Percentiles rank a stretch among this genome's conserved stretches.
Conservation (phyloP, 805 yeast species). For the Spathaspora boniae region DNA sequence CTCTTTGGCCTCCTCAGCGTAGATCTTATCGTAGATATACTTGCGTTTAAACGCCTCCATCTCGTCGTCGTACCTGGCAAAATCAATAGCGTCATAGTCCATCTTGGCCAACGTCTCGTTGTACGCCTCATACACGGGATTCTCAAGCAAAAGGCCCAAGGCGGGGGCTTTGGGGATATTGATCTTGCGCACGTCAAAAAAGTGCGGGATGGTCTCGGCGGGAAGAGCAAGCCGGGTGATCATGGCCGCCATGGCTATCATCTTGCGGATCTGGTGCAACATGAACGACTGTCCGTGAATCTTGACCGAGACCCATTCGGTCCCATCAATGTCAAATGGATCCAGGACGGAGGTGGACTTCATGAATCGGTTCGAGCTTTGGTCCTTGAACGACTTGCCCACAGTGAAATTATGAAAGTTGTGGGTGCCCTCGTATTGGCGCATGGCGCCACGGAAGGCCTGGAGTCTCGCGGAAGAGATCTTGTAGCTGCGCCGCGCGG, state of each 20-base stretch:
- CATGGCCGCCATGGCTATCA: slow-evolving; percentile 93
- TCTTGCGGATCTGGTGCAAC: slow-evolving; percentile 96
- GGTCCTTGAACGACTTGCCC: slow-evolving; percentile 79
- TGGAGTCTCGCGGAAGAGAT: slow-evolving; percentile 60
- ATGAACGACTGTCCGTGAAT: slow-evolving; percentile 98
- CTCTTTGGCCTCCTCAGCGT: slow-evolving; percentile 83
- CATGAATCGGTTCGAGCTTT: slow-evolving; percentile 83
- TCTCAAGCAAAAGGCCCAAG: slow-evolving; percentile 81
- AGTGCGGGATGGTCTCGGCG: slow-evolving; percentile 64
- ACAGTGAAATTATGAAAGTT: slow-evolving; percentile 88
- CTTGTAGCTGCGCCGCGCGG: slow-evolving; percentile 65
- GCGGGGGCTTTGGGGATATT: slow-evolving; percentile 98
- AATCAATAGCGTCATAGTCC: slow-evolving; percentile 76
- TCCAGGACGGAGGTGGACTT: slow-evolving; percentile 73
- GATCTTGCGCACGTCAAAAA: slow-evolving; percentile 69
- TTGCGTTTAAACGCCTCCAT: slow-evolving; percentile 86
- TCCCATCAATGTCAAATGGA: slow-evolving; percentile 87
- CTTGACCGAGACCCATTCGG: slow-evolving; percentile 95
- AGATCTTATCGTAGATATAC: slow-evolving; percentile 87
- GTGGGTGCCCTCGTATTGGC: slow-evolving; percentile 78
- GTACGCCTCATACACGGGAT: slow-evolving; percentile 87
- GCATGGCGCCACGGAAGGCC: slow-evolving; percentile 63
- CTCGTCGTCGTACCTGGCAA: slow-evolving; percentile 58
- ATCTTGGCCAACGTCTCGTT: slow-evolving; percentile 66
- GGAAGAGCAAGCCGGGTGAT: slow-evolving; percentile 87